These are phyloP conservation scores for Peronospora destructor DNA, from an alignment of 352 stramenopile genomes.

Conservation along the genomic window DNA sequence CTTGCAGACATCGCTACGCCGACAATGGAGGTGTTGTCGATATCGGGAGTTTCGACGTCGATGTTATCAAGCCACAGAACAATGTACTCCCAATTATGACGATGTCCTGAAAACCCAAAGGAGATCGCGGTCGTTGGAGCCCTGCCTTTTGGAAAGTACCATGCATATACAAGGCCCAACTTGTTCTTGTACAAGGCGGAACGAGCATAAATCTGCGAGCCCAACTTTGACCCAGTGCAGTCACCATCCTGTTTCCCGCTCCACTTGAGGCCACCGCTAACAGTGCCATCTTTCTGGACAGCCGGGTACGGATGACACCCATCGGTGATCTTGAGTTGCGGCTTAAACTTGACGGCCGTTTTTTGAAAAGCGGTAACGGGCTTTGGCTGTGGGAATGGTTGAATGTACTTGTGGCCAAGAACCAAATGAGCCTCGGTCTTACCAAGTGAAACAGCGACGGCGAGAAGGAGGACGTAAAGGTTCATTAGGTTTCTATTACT, in stretches of 20 bases:
- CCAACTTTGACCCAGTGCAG: constrained; percentile 21
- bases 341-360: constrained; percentile 19
- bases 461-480: constrained; percentile 6
- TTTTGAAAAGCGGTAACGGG: constrained; percentile 17
- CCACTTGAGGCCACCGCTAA: constrained; percentile 24
- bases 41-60: constrained; percentile 8
- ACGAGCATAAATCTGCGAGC: constrained; percentile 23
- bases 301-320: constrained; percentile 23
- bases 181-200: constrained; percentile 20
- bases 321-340: constrained; percentile 22
- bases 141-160: constrained; percentile 27
- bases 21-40: constrained; percentile 5
- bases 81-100: constrained; percentile 39
- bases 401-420: constrained; percentile 14
- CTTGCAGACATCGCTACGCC: constrained; percentile 22
- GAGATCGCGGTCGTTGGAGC: constrained; percentile 5
- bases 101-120: constrained; percentile 23
- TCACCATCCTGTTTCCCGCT: constrained; percentile 19
- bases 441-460: constrained; percentile 7
- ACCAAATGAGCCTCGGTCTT: constrained; percentile 15
- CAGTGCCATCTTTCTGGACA: constrained; percentile 20
- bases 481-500: constrained; percentile 8
- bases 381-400: constrained; percentile 19
- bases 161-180: constrained; percentile 26
- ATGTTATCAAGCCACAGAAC: constrained; percentile 30